phyloP scores from a whole-genome alignment of 1,139 yeast genomes.

The Debaryomyces nepalensis region DNA sequence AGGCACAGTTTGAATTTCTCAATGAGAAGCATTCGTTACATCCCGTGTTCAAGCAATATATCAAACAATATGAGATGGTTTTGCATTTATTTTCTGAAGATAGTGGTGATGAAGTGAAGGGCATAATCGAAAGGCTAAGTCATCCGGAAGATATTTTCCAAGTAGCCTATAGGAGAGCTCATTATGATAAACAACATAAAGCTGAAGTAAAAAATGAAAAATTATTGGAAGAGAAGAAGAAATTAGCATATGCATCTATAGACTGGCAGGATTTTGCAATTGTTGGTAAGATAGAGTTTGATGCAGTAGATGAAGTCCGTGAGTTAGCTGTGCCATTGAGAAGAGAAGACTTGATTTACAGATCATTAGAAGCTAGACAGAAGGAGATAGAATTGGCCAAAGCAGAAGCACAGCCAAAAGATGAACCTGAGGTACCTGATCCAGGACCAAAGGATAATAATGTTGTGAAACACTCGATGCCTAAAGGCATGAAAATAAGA shows the following conservation, averaged over 20 bases:
- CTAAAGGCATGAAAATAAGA: constrained; percentile 64
- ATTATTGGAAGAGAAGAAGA: constrained; percentile 38
- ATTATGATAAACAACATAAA: constrained; percentile 46
- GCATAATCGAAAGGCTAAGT: constrained; percentile 21
- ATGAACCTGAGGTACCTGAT: constrained; percentile 12
- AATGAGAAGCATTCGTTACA: constrained; percentile 64
- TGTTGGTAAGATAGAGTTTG: constrained; percentile 71
- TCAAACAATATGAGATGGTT: constrained; percentile 59
- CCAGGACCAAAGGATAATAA: constrained; percentile 7
- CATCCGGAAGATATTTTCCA: constrained; percentile 41
- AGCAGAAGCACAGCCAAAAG: constrained; percentile 2
- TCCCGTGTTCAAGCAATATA: constrained; percentile 51
- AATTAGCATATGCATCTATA: constrained; percentile 68
- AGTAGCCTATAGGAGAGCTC: constrained; percentile 62
- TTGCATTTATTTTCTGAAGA: constrained; percentile 23
- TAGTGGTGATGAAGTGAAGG: constrained; percentile 14
- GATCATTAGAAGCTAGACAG: constrained; percentile 54
- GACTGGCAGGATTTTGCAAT: constrained; percentile 88
- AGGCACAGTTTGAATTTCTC: constrained; percentile 72
- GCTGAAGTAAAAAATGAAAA: constrained; percentile 27
- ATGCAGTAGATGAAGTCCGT: constrained; percentile 64
- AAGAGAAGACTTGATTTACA: constrained; percentile 61
- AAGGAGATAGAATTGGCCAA: constrained; percentile 12
- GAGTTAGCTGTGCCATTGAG: constrained; percentile 65
- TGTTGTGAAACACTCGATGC: constrained; percentile 19